Conservation (phyloP, 441 rosid genomes). For the Hura crepitans region DNA sequence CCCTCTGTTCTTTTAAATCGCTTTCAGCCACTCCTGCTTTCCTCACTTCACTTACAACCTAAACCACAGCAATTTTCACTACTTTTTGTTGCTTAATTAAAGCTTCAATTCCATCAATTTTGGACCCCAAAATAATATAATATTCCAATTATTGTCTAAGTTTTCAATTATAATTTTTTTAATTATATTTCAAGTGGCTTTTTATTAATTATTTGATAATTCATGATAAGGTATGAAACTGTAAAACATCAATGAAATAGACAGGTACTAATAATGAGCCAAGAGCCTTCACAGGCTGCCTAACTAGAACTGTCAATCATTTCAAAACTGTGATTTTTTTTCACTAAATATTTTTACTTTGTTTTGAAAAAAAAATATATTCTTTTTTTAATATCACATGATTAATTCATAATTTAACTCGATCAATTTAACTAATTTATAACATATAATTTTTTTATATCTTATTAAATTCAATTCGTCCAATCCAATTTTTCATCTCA, state of each 20-base stretch:
- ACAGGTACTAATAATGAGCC: neutral
- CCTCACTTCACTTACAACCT: neutral
- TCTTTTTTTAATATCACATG: neutral
- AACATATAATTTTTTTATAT: too few relatives aligned
- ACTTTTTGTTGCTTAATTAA: neutral
- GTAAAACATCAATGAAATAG: neutral
- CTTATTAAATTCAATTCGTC: too few relatives aligned
- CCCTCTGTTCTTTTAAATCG: neutral
- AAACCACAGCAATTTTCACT: neutral
- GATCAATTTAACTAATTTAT: too few relatives aligned
- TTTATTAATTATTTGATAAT: too few relatives aligned
- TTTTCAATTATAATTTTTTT: too few relatives aligned
- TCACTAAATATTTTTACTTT: neutral
- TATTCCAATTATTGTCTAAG: too few relatives aligned
- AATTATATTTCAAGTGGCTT: too few relatives aligned
- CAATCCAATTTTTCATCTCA: too few relatives aligned
- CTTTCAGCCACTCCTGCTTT: neutral
- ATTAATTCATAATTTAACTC: neutral
- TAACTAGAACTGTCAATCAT: conserved; percentile 16
- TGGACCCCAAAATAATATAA: neutral
- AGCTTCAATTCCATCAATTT: neutral
- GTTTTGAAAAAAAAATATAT: too few relatives aligned
- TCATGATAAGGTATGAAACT: too few relatives aligned
- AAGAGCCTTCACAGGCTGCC: neutral
- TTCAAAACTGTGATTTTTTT: neutral